Evolutionary conservation across 805 yeast species (phyloP).

Genomic region (Tetrapisispora pingtungensis): DNA sequence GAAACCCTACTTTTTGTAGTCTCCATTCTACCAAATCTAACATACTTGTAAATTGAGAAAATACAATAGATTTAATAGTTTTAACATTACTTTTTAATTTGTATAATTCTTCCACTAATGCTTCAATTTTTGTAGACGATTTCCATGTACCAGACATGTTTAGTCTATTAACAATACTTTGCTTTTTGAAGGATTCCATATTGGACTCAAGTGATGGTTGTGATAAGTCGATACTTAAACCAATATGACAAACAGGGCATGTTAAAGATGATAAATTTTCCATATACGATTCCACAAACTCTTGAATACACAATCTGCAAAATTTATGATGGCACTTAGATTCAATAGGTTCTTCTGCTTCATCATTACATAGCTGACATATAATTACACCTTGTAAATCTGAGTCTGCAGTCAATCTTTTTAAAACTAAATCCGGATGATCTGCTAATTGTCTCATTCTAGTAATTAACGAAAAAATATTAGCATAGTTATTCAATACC

Average conservation of each 20-base stretch:
- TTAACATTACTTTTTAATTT: constrained; percentile 73
- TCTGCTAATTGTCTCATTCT: constrained; percentile 97
- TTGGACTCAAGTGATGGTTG: constrained; percentile 74
- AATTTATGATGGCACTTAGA: constrained; percentile 90
- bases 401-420: constrained; percentile 42
- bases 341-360: constrained; percentile 94
- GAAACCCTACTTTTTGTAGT: constrained; percentile 85
- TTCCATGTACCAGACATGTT: constrained; percentile 84
- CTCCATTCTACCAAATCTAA: constrained; percentile 94
- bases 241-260: constrained; percentile 96
- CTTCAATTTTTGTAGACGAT: constrained; percentile 94
- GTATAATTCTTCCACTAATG: constrained; percentile 86
- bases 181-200: constrained; percentile 40
- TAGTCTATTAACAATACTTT: constrained; percentile 76
- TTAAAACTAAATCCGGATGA: constrained; percentile 90
- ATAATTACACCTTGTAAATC: constrained; percentile 44
- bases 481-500: constrained; percentile 91
- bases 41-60: constrained; percentile 96
- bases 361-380: constrained; percentile 93
- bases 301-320: constrained; percentile 86
- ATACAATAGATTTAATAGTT: constrained; percentile 91
- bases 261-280: constrained; percentile 52
- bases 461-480: constrained; percentile 89
- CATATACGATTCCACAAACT: constrained; percentile 70
- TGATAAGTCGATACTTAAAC: constrained; percentile 77